Percentiles rank a stretch among this genome's conserved stretches.
Conservation (phyloP, 208 protist species). For the Leishmania braziliensis region DNA sequence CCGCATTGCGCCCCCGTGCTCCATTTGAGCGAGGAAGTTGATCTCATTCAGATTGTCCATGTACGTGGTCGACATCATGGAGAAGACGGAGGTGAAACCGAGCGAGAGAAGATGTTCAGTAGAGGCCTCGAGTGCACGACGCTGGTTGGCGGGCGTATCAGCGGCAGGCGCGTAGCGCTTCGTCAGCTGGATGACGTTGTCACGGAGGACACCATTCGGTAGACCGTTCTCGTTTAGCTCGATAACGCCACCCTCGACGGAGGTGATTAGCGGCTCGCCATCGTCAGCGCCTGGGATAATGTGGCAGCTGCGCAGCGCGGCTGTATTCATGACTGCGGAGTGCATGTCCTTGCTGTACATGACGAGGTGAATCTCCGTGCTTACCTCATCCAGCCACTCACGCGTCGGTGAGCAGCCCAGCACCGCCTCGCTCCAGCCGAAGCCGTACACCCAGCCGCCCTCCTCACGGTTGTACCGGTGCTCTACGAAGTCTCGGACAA, state of each 20-base stretch:
- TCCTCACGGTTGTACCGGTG: constrained; percentile 14
- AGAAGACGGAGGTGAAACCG: constrained; percentile 59
- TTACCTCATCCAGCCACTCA: constrained; percentile 62
- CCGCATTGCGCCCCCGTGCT: constrained; percentile 36
- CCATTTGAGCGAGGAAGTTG: constrained; percentile 34
- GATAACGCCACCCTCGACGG: constrained; percentile 37
- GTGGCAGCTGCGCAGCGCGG: constrained; percentile 43
- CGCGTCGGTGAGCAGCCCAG: constrained; percentile 54
- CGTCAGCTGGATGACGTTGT: constrained; percentile 49
- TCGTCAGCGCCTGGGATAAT: constrained; percentile 45
- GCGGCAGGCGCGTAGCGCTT: constrained; percentile 27
- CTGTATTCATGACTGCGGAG: constrained; percentile 55
- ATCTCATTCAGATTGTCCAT: constrained; percentile 44
- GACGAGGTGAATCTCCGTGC: constrained; percentile 40
- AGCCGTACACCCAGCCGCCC: constrained; percentile 47
- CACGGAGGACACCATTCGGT: constrained; percentile 63
- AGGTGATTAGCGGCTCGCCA: constrained; percentile 37
- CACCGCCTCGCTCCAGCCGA: constrained; percentile 55
- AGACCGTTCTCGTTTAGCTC: constrained; percentile 40
- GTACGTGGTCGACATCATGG: constrained; percentile 53
- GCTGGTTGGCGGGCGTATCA: constrained; percentile 27
- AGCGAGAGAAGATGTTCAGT: constrained; percentile 34
- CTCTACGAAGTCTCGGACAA: constrained; percentile 40
- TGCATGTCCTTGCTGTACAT: constrained; percentile 64
- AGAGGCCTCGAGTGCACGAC: constrained; percentile 22